Evolutionary conservation across 1,284 basidiomycete genomes (phyloP), one percentile per base, ranked within the genome.

Genomic region (Ganoderma leucocontextum): DNA sequence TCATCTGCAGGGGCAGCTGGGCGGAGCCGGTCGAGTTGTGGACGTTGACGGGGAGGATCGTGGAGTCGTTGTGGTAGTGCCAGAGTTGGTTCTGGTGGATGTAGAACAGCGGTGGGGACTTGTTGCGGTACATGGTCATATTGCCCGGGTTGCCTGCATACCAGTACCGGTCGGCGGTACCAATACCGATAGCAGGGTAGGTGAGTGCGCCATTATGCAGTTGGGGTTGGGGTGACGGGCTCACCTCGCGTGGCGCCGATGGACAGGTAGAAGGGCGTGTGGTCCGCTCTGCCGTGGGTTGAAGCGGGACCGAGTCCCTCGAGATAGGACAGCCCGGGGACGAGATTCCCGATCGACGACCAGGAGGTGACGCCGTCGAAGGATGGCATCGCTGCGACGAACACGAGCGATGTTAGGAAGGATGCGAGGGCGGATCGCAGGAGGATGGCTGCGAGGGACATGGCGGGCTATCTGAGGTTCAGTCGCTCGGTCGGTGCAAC

Each of bases 41-140:
- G 39, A 89, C 81, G 72, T 86, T 87, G 57, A 89, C 84, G 60
- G 84, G 82, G 66, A 85, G 82, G 67, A 90, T 86, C 25, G 84
- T 81, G 0, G 86, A 84, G 57, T 85, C 84, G 75, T 91, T 91
- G 68, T 83, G 82, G 73, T 83, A 85, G 68, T 86, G 84, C 80
- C 83, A 88, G 39, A 90, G 80, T 62, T 85, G 82, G 65, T 83
- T 78, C 64, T 83, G 80, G 72, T 84, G 80, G 71, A 91, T 81
- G 78, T 86, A 89, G 79, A 89, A 90, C 19, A 86, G 75, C 5
- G 86, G 82, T 15, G 84, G 82, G 9, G 71, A 64, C 62, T 67
- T 69, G 69, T 76, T 72, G 52, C 72, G 69, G 70, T 73, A 71
- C 49, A 82, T 67, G 12, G 79, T 77, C 42, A 76, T 74, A 62